Evolutionary conservation across 768 basidiomycete species (phyloP), one percentile per base, ranked within the genome.

Genomic region (Naematelia encephala): DNA sequence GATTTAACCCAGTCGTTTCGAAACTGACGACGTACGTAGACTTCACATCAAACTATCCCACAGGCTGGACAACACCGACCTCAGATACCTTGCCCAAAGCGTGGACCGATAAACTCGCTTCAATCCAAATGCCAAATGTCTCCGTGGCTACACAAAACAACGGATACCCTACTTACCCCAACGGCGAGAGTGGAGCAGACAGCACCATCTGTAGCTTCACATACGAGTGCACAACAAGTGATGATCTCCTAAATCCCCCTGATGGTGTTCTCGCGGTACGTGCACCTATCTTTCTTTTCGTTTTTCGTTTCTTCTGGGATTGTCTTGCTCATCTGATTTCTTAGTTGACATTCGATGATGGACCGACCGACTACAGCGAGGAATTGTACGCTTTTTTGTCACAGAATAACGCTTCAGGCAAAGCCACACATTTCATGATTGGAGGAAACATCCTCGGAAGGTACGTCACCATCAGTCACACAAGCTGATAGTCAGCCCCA

Each of bases 391-490:
- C 82, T 5, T 93, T 90, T 74, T 80, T 94, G 50, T 63, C 80
- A 59, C 54, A 79, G n/a, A 82, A 92, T 57, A 84, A 86, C 60
- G 63, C 66, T 30, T 60, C 68, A n/a, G 47, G 48, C 49, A 60
- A 66, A n/a, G 86, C 85, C 2, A 93, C 91, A 3, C 90, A 93
- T 73, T 94, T 93, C 76, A 84, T 91, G 81, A 93, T 96, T 63
- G 92, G 92, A 16, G 72, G 82, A 29, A 88, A 91, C 71, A 87
- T 92, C 58, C 66, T 88, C 25, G 51, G 71, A 43, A 79, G 87
- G 67, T 67, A 26, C 54, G 68, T 67, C 14, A 1, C 14, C 21
- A 12, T 28, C 45, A 8, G 13, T 2, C 12, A 2, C 8, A 8
- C 11, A 4, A 25, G 4, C 1, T 2, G 13, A 25, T 19, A n/a